Base-by-base conservation (phyloP, 352 stramenopile species). In the Phytophthora litchii region DNA sequence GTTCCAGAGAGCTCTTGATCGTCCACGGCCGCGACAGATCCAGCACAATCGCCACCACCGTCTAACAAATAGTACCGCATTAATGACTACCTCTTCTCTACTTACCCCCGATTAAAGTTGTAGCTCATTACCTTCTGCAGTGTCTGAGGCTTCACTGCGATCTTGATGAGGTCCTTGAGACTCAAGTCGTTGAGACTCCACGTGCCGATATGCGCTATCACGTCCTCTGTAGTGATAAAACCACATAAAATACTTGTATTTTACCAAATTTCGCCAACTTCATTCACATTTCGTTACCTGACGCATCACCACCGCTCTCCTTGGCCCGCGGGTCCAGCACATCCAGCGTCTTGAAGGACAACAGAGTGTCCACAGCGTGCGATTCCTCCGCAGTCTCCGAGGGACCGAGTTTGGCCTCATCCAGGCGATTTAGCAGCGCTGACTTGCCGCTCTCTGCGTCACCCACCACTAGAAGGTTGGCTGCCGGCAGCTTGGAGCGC, bases 11-110 rank as follows among this genome's bases (percentile, higher is more conserved):
- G 53, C 67, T 82, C 67, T 94, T 92, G 67, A 94, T 90, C 23
- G 81, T 89, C 86, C 86, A 94, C 10, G 81, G 83, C 21, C 78
- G 70, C 36, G 79, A 90, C 36, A 90, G 54, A 65, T 94, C 86
- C 40, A 92, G 35, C 37, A 89, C 80, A 44, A 94, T 76, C 0
- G 62, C 74, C 17, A 82, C 70, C 32, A 91, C 76, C 3, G 80
- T 94, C 64, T 94, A 51, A 34, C 42, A 36, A 23, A 55, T n/a
- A 51, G 29, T 25, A 60, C 31, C 17, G 25, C 60, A 46, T 49
- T 56, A 44, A 13, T 49, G 31, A 0, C 32, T 11, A 9, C n/a
- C 0, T 9, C 20, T 42, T 48, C 12, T 32, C 6, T 57, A 48
- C 32, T 38, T 7, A 21, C 8, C 46, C 27, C n/a, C n/a, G 50